phyloP scores from a whole-genome alignment of 306 rosid species.

The Coriaria nepalensis region DNA sequence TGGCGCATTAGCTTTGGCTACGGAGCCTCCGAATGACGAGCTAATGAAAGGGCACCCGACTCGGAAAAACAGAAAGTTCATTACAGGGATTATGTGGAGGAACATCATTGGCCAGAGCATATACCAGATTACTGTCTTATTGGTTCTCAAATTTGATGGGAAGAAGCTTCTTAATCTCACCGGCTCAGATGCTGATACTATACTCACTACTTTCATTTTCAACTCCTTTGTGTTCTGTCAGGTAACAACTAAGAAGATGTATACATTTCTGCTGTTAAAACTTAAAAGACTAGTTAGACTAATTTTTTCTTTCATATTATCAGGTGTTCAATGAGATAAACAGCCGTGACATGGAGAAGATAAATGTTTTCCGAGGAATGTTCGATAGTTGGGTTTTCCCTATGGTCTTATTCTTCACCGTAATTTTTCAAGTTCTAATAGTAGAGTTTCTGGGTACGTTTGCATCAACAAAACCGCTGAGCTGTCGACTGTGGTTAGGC shows the following conservation, averaged over 20 bases:
- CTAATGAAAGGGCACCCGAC: slow-evolving; percentile 68
- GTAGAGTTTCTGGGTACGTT: slow-evolving; percentile 57
- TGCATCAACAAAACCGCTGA: slow-evolving; percentile 59
- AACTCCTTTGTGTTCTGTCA: slow-evolving; percentile 86
- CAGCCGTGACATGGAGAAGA: slow-evolving; percentile 93
- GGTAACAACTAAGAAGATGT: slow-evolving; percentile 22
- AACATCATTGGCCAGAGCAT: slow-evolving; percentile 78
- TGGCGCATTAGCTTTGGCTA: slow-evolving; percentile 84
- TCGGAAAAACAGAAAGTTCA: slow-evolving; percentile 48
- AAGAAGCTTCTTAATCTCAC: slow-evolving; percentile 31
- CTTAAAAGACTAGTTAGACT: no score
- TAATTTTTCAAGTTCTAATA: slow-evolving; percentile 50
- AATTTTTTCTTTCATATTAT: not conserved
- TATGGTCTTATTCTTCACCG: slow-evolving; percentile 35
- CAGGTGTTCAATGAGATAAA: slow-evolving; percentile 80
- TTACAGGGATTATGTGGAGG: slow-evolving; percentile 71
- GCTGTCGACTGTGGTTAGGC: slow-evolving; percentile 33
- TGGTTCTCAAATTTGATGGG: slow-evolving; percentile 47
- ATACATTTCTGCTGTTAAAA: no score
- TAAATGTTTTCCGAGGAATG: slow-evolving; percentile 50
- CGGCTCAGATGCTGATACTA: slow-evolving; percentile 30
- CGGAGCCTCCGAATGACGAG: slow-evolving; percentile 77
- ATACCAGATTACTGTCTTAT: slow-evolving; percentile 55
- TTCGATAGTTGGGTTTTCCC: slow-evolving; percentile 44
- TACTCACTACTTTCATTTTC: slow-evolving; percentile 63